phyloP scores from a whole-genome alignment of 73 alveolate species.

The Paraurostyla sp. region DNA sequence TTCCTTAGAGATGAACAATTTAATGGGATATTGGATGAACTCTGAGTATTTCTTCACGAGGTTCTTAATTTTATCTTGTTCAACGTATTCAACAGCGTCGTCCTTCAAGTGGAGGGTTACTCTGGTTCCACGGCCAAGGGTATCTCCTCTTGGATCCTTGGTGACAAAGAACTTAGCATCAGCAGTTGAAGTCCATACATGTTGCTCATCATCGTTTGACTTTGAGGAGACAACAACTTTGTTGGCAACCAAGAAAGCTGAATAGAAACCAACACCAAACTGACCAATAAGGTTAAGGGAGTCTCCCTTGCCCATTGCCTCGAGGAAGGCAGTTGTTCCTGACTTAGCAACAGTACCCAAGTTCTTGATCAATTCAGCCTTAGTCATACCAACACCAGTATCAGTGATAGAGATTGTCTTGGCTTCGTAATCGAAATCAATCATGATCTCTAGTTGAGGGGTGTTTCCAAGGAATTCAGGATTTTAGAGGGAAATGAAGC shows the following conservation, averaged over 20 bases:
- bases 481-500: slow-evolving; percentile 94
- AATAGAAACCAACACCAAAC: slow-evolving; percentile 99
- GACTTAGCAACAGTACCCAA: slow-evolving; percentile 99
- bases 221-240: slow-evolving; percentile 98
- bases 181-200: slow-evolving; percentile 98
- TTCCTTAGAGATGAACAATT: slow-evolving; percentile 93
- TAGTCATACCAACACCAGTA: slow-evolving; percentile 99
- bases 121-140: slow-evolving; percentile 98
- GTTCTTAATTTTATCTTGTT: slow-evolving; percentile 94
- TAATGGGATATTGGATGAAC: slow-evolving; percentile 99
- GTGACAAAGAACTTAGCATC: slow-evolving; percentile 96
- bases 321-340: slow-evolving; percentile 99
- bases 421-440: slow-evolving; percentile 95
- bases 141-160: slow-evolving; percentile 99
- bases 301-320: slow-evolving; percentile 96
- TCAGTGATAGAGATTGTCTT: slow-evolving; percentile 96
- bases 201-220: slow-evolving; percentile 98
- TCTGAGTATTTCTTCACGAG: slow-evolving; percentile 97
- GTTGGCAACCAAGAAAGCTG: slow-evolving; percentile 98
- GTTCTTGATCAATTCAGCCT: slow-evolving; percentile 97
- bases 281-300: slow-evolving; percentile 97
- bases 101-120: slow-evolving; percentile 98
- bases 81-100: slow-evolving; percentile 98
- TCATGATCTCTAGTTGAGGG: slow-evolving; percentile 91
- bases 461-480: slow-evolving; percentile 79